phyloP scores from a whole-genome alignment of 306 rosid genomes.

The Trifolium fragiferum region DNA sequence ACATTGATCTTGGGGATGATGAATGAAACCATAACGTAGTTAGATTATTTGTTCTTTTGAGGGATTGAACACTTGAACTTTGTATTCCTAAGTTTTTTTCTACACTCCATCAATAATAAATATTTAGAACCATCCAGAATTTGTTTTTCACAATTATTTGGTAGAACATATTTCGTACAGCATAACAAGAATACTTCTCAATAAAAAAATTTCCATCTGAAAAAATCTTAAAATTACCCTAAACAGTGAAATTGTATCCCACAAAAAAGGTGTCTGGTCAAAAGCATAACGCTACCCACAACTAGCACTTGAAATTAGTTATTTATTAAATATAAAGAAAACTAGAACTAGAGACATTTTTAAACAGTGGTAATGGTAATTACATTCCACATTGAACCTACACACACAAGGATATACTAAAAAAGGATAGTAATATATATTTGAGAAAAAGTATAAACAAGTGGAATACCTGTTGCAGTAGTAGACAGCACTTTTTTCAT shows the following conservation, averaged over 20 bases:
- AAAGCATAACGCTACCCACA: background rate
- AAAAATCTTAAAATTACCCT: background rate
- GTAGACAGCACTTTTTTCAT: conserved; percentile 80
- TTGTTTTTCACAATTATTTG: conserved; percentile 1
- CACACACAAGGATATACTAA: background rate
- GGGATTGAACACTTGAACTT: background rate
- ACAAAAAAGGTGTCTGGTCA: background rate
- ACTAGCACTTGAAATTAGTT: conserved; percentile 12
- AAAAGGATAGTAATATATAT: conserved; percentile 9
- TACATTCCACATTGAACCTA: conserved; percentile 4
- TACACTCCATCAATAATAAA: background rate
- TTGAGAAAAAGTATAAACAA: conserved; percentile 29
- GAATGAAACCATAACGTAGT: background rate
- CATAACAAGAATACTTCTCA: conserved; percentile 7
- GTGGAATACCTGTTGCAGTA: conserved; percentile 84
- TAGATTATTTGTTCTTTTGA: background rate
- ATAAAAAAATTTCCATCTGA: background rate
- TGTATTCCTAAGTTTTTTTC: conserved; percentile 9
- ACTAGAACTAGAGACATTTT: background rate
- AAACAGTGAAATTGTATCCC: background rate
- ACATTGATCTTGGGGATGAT: conserved; percentile 9
- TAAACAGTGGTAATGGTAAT: background rate
- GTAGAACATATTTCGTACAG: background rate
- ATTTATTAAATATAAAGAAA: conserved; percentile 6
- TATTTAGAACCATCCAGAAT: background rate